phyloP scores from a whole-genome alignment of 257 asterid species.

The Galeopsis tetrahit region DNA sequence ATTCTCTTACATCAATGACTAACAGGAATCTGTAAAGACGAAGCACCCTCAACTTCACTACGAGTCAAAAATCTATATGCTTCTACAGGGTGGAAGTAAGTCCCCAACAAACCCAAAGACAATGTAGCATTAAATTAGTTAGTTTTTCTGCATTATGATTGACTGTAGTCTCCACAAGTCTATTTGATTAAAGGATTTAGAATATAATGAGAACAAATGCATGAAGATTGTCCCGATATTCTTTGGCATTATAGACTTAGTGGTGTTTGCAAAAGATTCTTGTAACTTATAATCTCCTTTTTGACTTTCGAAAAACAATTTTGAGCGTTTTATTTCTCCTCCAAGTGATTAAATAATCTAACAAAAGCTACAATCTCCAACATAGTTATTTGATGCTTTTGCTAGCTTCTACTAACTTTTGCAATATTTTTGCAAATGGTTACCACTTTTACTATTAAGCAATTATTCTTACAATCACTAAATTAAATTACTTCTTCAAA shows the following conservation, averaged over 20 bases:
- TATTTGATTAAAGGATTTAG: not conserved
- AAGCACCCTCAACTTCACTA: constrained; percentile 89
- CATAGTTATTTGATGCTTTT: not conserved
- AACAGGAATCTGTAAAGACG: constrained; percentile 85
- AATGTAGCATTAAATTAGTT: not conserved
- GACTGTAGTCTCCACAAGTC: not conserved
- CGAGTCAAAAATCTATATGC: constrained; percentile 86
- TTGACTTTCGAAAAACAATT: not conserved
- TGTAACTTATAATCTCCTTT: not conserved
- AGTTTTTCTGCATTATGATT: constrained; percentile 6
- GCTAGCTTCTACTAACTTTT: not conserved
- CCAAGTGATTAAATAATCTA: not conserved
- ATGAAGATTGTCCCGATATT: not conserved
- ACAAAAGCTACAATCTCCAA: not conserved
- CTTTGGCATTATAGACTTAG: not conserved
- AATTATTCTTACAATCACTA: not conserved
- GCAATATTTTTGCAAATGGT: not conserved
- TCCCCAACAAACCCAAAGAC: not conserved
- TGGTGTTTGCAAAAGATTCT: not conserved
- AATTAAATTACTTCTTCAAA: not conserved
- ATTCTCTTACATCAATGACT: constrained; percentile 28
- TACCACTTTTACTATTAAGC: not conserved
- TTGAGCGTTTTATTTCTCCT: not conserved
- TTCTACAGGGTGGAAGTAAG: constrained; percentile 95
- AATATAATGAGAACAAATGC: not conserved